These are phyloP conservation scores for Thermomyces lanuginosus DNA, from an alignment of 2,329 filamentous ascomycete species.

Conservation along the genomic window DNA sequence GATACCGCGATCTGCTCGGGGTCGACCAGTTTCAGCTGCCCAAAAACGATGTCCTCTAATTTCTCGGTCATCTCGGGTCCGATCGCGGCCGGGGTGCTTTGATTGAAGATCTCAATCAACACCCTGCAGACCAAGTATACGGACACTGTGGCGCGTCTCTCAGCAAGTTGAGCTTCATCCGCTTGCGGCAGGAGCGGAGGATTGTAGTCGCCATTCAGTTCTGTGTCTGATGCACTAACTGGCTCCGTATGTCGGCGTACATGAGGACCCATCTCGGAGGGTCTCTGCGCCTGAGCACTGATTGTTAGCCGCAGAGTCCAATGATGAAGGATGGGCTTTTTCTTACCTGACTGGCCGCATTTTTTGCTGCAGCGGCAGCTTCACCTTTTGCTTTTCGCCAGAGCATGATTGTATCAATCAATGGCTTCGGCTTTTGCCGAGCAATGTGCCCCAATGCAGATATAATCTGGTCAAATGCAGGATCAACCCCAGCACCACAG, in stretches of 20 bases:
- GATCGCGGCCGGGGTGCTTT: constrained; percentile 68
- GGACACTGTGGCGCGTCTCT: constrained; percentile 81
- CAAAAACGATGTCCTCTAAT: constrained; percentile 87
- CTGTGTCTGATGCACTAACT: constrained; percentile 30
- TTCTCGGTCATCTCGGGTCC: constrained; percentile 87
- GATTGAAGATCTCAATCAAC: constrained; percentile 80
- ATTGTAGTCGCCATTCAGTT: constrained; percentile 13
- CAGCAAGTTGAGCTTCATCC: constrained; percentile 60
- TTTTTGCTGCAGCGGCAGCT: constrained; percentile 53
- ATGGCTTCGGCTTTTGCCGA: constrained; percentile 77
- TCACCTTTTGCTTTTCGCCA: constrained; percentile 97
- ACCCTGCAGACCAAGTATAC: constrained; percentile 93
- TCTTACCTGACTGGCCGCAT: constrained; percentile 17
- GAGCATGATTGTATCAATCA: constrained; percentile 95
- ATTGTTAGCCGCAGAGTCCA: constrained; percentile 8
- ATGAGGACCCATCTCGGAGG: constrained; percentile 31
- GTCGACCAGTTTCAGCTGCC: constrained; percentile 80
- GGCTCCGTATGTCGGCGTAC: constrained; percentile 63
- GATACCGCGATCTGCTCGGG: constrained; percentile 56
- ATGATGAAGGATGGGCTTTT: not conserved
- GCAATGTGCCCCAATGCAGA: constrained; percentile 87
- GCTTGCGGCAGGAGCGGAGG: constrained; percentile 34
- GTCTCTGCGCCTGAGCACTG: constrained; percentile 10
- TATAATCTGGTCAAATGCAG: constrained; percentile 85
- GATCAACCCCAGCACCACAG: constrained; percentile 77